phyloP scores from a whole-genome alignment of 176 grass and related monocot species.

The Triticum monococcum region DNA sequence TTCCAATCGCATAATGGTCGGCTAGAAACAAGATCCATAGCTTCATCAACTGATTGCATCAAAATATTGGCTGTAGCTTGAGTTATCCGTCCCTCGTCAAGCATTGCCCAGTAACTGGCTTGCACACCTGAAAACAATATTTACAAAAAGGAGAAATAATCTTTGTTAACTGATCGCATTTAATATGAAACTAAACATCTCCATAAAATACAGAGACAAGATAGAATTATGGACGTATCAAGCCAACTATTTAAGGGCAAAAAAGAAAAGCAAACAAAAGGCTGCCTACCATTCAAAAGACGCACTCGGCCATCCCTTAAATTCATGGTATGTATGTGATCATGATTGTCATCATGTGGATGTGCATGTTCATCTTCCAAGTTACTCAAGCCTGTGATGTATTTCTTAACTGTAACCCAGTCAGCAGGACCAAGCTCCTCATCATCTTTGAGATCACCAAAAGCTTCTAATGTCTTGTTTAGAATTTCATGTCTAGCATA shows the following conservation, averaged over 20 bases:
- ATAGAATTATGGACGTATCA: conserved; percentile 6
- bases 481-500: too few relatives aligned
- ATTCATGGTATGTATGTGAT: too few relatives aligned
- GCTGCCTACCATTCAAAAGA: too few relatives aligned
- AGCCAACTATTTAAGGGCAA: background rate
- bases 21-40: conserved; percentile 76
- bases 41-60: conserved; percentile 89
- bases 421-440: too few relatives aligned
- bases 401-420: too few relatives aligned
- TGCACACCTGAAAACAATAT: conserved; percentile 65
- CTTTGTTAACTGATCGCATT: conserved; percentile 3
- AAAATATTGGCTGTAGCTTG: conserved; percentile 73
- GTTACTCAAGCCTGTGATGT: too few relatives aligned
- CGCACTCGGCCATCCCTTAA: too few relatives aligned
- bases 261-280: too few relatives aligned
- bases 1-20: conserved; percentile 80
- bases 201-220: background rate
- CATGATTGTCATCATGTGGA: too few relatives aligned
- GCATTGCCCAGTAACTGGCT: conserved; percentile 87
- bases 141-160: background rate
- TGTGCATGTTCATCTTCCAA: too few relatives aligned
- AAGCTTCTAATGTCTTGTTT: too few relatives aligned
- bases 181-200: background rate
- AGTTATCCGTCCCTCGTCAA: conserved; percentile 92
- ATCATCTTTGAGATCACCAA: too few relatives aligned